These are phyloP conservation scores for Tricholoma sp. DNA, from an alignment of 768 basidiomycete species.

Conservation along the genomic window DNA sequence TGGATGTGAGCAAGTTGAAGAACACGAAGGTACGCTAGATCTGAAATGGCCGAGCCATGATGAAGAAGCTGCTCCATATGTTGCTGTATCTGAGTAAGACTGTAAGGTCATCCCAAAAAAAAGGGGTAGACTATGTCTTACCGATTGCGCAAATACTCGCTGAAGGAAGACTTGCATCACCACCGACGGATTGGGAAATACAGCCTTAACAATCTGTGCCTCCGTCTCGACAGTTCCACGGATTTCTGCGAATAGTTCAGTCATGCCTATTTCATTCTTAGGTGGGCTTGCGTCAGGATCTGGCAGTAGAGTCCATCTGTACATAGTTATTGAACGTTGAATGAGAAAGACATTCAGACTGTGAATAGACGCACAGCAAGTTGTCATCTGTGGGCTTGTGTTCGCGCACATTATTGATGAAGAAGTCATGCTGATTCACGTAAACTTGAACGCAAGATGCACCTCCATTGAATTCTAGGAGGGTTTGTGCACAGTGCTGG, in stretches of 20 bases:
- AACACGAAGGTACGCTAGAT: slow-evolving; percentile 86
- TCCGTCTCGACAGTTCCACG: slow-evolving; percentile 90
- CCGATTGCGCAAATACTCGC: slow-evolving; percentile 95
- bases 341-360: background rate
- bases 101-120: background rate
- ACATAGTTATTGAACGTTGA: background rate
- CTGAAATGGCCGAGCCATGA: slow-evolving; percentile 68
- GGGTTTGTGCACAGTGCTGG: slow-evolving; percentile 94
- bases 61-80: slow-evolving; percentile 88
- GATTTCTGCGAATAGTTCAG: slow-evolving; percentile 82
- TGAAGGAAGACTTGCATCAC: slow-evolving; percentile 99
- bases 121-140: slow-evolving; percentile 31
- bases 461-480: slow-evolving; percentile 97
- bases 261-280: slow-evolving; percentile 71
- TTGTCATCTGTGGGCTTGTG: slow-evolving; percentile 49
- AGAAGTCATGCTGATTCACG: slow-evolving; percentile 99
- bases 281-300: slow-evolving; percentile 79
- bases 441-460: slow-evolving; percentile 96
- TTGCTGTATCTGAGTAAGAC: slow-evolving; percentile 77
- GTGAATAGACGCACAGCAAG: slow-evolving; percentile 39
- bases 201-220: slow-evolving; percentile 96
- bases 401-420: slow-evolving; percentile 87
- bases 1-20: slow-evolving; percentile 83
- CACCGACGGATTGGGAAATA: slow-evolving; percentile 92
- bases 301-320: slow-evolving; percentile 77